These are phyloP conservation scores for Fragilariopsis cylindrus DNA, from an alignment of 108 stramenopile genomes.

Conservation along the genomic window DNA sequence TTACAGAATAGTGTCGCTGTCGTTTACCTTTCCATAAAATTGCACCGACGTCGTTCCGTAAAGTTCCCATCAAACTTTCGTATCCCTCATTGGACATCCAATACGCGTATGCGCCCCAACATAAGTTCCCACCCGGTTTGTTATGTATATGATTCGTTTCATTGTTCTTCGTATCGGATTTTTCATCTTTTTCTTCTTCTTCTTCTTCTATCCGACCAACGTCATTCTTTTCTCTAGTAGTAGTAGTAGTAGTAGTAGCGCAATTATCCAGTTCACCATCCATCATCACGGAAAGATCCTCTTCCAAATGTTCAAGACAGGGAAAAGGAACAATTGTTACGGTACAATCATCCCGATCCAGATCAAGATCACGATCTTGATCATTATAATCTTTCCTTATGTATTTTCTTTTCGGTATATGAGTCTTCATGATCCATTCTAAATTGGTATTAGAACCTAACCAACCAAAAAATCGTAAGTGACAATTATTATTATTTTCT, in stretches of 20 bases:
- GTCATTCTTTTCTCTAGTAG: not conserved
- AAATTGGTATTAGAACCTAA: constrained; percentile 77
- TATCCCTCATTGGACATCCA: constrained; percentile 69
- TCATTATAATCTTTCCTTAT: not conserved
- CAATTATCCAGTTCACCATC: not conserved
- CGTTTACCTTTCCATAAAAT: constrained; percentile 86
- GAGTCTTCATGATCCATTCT: constrained; percentile 62
- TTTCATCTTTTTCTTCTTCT: constrained; percentile 20
- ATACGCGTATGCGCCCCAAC: constrained; percentile 86
- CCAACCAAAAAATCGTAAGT: constrained; percentile 86
- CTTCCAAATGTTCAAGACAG: constrained; percentile 52
- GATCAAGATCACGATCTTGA: not conserved
- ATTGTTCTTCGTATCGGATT: constrained; percentile 15
- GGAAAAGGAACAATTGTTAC: constrained; percentile 63
- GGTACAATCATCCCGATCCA: not conserved
- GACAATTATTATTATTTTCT: constrained; percentile 41
- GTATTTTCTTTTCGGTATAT: constrained; percentile 48
- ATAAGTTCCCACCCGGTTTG: constrained; percentile 75
- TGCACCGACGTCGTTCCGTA: constrained; percentile 80
- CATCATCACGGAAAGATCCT: constrained; percentile 20
- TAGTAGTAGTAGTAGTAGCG: not conserved
- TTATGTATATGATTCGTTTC: constrained; percentile 14
- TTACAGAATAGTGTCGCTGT: constrained; percentile 70
- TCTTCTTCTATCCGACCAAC: not conserved
- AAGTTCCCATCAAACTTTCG: constrained; percentile 45